Conservation (phyloP, 2,329 filamentous ascomycete species). For the Colletotrichum tropicicola region DNA sequence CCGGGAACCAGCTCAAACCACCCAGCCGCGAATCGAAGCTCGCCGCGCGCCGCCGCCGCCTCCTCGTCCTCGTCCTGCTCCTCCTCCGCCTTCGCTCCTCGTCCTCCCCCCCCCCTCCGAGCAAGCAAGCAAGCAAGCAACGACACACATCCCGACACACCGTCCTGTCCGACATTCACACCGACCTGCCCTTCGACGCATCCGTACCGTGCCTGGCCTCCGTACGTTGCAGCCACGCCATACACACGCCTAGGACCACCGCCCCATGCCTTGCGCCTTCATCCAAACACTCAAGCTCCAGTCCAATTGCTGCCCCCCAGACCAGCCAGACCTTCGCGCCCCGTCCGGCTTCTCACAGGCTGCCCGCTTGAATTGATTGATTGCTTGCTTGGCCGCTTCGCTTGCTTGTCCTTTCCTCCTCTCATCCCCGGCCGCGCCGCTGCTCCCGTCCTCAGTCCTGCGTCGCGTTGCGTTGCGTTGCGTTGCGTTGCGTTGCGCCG, state of each 20-base stretch:
- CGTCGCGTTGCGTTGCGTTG: neutral
- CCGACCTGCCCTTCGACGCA: constrained; percentile 17
- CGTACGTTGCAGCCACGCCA: constrained; percentile 6
- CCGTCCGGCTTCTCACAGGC: constrained; percentile 28
- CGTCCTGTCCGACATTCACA: constrained; percentile 28
- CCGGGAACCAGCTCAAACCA: constrained; percentile 27
- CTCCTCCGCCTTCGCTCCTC: neutral
- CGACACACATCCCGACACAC: constrained; percentile 8
- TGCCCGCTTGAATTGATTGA: constrained; percentile 7
- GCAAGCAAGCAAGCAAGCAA: too few relatives aligned
- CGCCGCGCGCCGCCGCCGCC: constrained; percentile 11
- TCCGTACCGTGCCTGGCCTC: neutral
- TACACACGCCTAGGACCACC: neutral
- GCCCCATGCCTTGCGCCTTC: constrained; percentile 22
- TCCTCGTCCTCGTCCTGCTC: neutral
- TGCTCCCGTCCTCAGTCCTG: neutral
- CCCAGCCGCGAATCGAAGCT: neutral
- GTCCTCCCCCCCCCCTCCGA: neutral
- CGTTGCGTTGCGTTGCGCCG: constrained; percentile 19
- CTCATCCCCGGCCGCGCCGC: neutral
- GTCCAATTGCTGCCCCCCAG: constrained; percentile 22
- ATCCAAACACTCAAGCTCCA: constrained; percentile 19
- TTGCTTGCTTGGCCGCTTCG: constrained; percentile 14
- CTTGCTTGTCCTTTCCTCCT: neutral
- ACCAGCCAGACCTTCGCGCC: constrained; percentile 1